Base-by-base conservation (phyloP, 2,329 filamentous ascomycete genomes). In the Colletotrichum somersetense region DNA sequence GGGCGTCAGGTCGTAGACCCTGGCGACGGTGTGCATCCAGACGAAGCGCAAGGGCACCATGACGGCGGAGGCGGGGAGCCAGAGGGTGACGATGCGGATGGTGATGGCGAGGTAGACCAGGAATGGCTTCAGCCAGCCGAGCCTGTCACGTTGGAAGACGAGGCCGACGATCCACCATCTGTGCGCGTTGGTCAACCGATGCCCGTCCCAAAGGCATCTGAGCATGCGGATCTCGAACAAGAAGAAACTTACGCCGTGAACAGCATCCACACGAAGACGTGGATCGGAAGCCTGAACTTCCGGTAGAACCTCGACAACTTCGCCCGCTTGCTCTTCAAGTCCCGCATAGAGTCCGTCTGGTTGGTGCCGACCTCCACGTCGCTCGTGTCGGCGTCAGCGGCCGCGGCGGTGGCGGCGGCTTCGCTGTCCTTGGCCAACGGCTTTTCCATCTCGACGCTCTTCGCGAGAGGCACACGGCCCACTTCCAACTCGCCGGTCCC, bases 51-150 rank as follows among this genome's bases (percentile, higher is more conserved):
- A n/a, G 3, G 69, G 69, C 6, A 64, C 33, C 69, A 72, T 72
- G 23, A 46, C 69, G n/a, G 65, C 58, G 10, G 69, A 40, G 50
- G 69, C 69, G 14, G 69, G 69, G 10, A 72, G 65, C 69, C 69
- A 62, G 12, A 74, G 18, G 12, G 71, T 73, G 52, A 92, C 77
- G 38, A 93, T 76, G 5, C 91, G 88, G 65, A 92, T 82, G 26
- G 89, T 89, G 75, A 92, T 89, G 59, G 83, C 85, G 52, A 93
- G 85, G 80, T 87, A 93, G 55, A 93, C 80, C 48, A 93, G 83
- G 82, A 92, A 92, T 0, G 91, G 91, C 73, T 91, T 87, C 66
- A 93, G 78, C 91, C 91, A 75, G 89, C 88, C 6, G 83, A 83
- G 57, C 48, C 38, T 67, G 12, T 67, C 62, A 38, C 69, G 69